These are phyloP conservation scores for Picochlorum sp. DNA, from an alignment of 139 green algal species.

Conservation along the genomic window DNA sequence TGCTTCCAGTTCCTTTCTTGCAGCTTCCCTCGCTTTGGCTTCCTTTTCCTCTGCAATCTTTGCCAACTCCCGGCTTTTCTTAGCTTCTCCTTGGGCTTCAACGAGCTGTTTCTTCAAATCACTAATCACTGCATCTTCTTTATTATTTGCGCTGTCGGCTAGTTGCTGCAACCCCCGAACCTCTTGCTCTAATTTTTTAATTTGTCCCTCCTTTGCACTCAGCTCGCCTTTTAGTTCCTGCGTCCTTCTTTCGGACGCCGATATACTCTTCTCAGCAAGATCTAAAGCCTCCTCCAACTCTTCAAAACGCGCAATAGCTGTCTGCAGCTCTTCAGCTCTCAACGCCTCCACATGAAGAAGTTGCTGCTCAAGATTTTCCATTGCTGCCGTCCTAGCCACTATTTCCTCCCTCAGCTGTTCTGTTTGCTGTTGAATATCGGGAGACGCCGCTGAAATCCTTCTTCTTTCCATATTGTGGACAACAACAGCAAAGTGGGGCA, in stretches of 20 bases:
- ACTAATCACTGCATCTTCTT: background rate
- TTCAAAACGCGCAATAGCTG: background rate
- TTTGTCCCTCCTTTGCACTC: background rate
- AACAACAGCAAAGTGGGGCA: no score
- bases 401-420: conserved; percentile 6
- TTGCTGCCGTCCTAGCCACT: conserved; percentile 3
- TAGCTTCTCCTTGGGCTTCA: background rate
- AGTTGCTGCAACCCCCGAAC: background rate
- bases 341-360: conserved; percentile 5
- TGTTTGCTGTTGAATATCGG: background rate
- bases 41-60: background rate
- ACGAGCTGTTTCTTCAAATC: background rate
- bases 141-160: background rate
- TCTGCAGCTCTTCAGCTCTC: conserved; percentile 4
- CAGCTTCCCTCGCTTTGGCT: background rate
- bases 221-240: background rate
- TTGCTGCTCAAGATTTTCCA: conserved; percentile 2
- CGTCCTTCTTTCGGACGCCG: background rate
- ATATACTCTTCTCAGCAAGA: conserved; percentile 10
- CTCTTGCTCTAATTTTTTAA: background rate
- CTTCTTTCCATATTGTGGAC: no score
- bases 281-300: conserved; percentile 15
- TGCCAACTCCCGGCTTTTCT: background rate
- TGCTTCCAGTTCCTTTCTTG: background rate
- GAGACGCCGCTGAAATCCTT: background rate